These are phyloP conservation scores for Alopecurus myosuroides DNA, from an alignment of 176 grass and related monocot species.

Conservation along the genomic window DNA sequence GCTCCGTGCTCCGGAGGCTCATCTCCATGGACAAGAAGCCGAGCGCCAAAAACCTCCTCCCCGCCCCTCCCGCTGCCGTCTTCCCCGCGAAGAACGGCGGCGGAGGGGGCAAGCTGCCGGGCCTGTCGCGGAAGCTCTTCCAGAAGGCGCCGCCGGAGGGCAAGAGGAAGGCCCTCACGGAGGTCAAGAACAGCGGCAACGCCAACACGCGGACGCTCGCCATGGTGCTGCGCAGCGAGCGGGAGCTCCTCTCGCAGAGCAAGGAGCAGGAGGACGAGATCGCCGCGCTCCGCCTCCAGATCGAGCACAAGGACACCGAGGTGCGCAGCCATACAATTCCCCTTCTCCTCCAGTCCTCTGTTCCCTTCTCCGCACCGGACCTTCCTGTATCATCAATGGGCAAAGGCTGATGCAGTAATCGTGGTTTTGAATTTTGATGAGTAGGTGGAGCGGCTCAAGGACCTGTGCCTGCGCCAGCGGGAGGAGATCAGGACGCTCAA, in stretches of 20 bases:
- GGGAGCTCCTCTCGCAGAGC: constrained; percentile 82
- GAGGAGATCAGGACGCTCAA: constrained; percentile 90
- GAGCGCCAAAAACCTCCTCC: constrained; percentile 14
- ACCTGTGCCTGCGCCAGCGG: constrained; percentile 82
- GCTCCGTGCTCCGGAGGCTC: constrained; percentile 67
- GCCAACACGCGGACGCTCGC: constrained; percentile 84
- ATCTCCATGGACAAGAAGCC: constrained; percentile 64
- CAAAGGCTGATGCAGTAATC: not conserved
- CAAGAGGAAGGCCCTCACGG: constrained; percentile 58
- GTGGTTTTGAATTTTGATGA: not conserved
- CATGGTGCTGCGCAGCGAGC: constrained; percentile 88
- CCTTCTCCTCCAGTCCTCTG: not conserved
- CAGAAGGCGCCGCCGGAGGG: constrained; percentile 41
- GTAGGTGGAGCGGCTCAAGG: constrained; percentile 87
- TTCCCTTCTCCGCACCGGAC: not conserved
- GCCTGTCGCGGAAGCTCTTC: constrained; percentile 71
- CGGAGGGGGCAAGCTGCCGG: constrained; percentile 56
- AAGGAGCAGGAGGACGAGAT: constrained; percentile 87
- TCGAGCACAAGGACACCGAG: constrained; percentile 61
- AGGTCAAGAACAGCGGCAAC: constrained; percentile 68
- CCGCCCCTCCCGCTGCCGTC: constrained; percentile 18
- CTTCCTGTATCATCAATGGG: not conserved
- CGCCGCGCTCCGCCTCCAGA: constrained; percentile 50
- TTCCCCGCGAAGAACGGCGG: not conserved
- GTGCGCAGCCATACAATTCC: constrained; percentile 5